Evolutionary conservation across 768 basidiomycete genomes (phyloP), one percentile per base, ranked within the genome.

Genomic region (Lentinula boryana): DNA sequence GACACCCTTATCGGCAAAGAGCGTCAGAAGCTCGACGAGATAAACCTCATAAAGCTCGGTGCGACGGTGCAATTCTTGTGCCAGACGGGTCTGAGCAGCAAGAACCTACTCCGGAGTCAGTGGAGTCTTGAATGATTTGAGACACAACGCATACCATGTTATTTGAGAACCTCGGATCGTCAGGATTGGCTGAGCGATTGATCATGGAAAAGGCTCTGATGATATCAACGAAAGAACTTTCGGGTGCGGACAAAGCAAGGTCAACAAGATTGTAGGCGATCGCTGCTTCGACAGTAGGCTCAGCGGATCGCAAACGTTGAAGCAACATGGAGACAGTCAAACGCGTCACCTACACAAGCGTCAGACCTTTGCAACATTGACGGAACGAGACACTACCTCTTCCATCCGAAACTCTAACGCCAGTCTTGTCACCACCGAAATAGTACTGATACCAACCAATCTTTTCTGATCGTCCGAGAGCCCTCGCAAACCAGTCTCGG

Each of bases 181-280:
- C 92, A 10, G 88, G 85, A 71, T 95, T 91, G n/a, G 91, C 85
- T 9, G 88, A 86, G 36, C 90, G 85, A 66, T 91, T 94, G 62
- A 95, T 90, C 21, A 81, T 74, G 5, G 94, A 94, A 69, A 97
- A 94, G 0, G 88, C 85, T 49, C 85, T 80, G 55, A 94, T 86
- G 61, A 96, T 88, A 62, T 98, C 95, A 23, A 82, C 72, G 67
- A 98, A 93, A 2, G 91, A 82, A 58, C 79, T 81, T 62, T 86
- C 83, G 1, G 91, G 87, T 0, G 93, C 90, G 52, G 82, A 80
- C 44, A 95, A 76, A 1, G 93, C 95, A 16, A 98, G 79, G 62
- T 95, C 93, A 6, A 95, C 94, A 12, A 98, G 79, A 68, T 94
- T 95, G 68, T 90, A 89, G 2, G 93, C 89, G 62, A 97, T 95